phyloP scores from a whole-genome alignment of 2,329 filamentous ascomycete genomes.

The Microsporum audouinii region DNA sequence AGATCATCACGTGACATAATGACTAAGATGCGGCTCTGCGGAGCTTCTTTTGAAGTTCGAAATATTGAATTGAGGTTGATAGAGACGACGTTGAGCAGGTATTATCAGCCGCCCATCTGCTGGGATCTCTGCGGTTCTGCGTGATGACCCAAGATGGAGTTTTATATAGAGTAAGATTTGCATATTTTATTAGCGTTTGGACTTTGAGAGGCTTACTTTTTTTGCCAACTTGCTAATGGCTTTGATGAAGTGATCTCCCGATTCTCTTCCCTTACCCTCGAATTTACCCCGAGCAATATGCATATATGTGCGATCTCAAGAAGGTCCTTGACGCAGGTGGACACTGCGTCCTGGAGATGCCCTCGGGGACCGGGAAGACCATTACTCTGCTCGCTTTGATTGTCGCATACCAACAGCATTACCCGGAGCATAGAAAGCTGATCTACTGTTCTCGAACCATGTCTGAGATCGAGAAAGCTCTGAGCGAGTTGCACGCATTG shows the following conservation, averaged over 20 bases:
- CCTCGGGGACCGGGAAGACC: constrained; percentile 95
- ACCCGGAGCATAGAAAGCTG: constrained; percentile 85
- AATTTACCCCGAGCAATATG: constrained; percentile 65
- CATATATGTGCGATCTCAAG: constrained; percentile 76
- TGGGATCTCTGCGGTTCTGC: background rate
- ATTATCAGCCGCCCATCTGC: background rate
- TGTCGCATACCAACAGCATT: constrained; percentile 89
- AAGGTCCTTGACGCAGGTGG: constrained; percentile 84
- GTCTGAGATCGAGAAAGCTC: constrained; percentile 97
- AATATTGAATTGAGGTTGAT: background rate
- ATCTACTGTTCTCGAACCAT: constrained; percentile 99
- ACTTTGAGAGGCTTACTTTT: constrained; percentile 13
- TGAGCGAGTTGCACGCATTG: constrained; percentile 77
- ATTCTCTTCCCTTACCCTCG: constrained; percentile 64
- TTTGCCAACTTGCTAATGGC: background rate
- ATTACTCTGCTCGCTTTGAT: constrained; percentile 91
- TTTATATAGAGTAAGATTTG: constrained; percentile 56
- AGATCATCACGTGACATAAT: background rate
- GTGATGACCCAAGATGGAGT: constrained; percentile 51
- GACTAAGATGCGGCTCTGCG: background rate
- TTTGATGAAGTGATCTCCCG: constrained; percentile 46
- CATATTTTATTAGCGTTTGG: background rate
- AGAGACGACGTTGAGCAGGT: background rate
- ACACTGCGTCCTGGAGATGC: constrained; percentile 97
- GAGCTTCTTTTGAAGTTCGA: background rate